A percentile compares a stretch with the other conserved stretches of the same genome.
Conservation (phyloP, 345 rosid genomes). For the Psidium guajava region DNA sequence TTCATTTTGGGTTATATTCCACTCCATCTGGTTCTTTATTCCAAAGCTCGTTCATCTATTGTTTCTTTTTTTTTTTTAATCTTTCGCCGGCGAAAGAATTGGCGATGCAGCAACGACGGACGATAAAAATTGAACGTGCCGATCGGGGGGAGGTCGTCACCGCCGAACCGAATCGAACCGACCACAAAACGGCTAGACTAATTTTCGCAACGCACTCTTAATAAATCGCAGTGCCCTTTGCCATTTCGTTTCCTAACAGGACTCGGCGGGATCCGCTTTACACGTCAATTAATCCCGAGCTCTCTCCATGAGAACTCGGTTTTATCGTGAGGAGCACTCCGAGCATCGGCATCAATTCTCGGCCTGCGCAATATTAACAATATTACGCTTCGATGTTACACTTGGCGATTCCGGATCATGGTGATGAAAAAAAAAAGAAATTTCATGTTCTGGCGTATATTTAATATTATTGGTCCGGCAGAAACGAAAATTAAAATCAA, state of each 20-base stretch:
- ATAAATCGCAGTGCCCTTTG: rapidly evolving
- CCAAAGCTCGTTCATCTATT: too few relatives aligned
- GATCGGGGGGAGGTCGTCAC: rapidly evolving
- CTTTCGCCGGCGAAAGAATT: rapidly evolving
- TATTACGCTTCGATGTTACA: too few relatives aligned
- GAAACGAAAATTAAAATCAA: too few relatives aligned
- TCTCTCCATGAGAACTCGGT: rapidly evolving
- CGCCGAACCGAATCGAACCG: neutral
- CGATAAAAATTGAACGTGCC: neutral
- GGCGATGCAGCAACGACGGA: rapidly evolving
- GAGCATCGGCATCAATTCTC: neutral
- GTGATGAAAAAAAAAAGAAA: too few relatives aligned
- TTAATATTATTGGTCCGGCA: too few relatives aligned
- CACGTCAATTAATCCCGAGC: rapidly evolving
- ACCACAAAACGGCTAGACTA: neutral
- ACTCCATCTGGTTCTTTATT: neutral
- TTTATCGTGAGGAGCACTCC: rapidly evolving
- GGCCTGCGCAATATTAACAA: neutral
- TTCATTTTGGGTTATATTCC: neutral
- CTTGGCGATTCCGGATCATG: too few relatives aligned
- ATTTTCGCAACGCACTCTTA: neutral
- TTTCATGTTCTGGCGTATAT: too few relatives aligned
- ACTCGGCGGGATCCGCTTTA: neutral
- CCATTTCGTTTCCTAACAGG: rapidly evolving
- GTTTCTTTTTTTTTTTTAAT: too few relatives aligned